Base-by-base conservation (phyloP, 352 stramenopile genomes). In the Phytophthora hibernalis region DNA sequence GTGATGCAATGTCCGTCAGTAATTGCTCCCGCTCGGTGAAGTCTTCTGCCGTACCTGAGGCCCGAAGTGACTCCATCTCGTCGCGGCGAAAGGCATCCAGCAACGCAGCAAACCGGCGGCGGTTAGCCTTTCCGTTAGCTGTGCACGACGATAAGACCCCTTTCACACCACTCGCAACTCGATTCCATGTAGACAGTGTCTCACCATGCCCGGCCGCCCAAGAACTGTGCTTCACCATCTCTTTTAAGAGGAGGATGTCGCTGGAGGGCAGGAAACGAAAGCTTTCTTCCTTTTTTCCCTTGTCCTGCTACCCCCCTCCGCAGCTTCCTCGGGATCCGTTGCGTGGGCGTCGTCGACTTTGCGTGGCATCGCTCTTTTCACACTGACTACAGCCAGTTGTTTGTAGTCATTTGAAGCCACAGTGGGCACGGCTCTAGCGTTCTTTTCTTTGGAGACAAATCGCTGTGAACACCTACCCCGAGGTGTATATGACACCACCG, bases 371-470 rank as follows among this genome's bases (percentile, higher is more conserved):
- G 42, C 24, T 28, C 20, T 49, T 49, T 10, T 30, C 9, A 16
- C 15, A 28, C 4, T 49, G 9, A 49, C 16, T 12, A 16, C 20
- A 30, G 20, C 30, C 49, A 21, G 30, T 57, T 35, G 9, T 50
- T 59, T 59, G 10, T 37, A 42, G 52, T 50, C 5, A 50, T 30
- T n/a, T 40, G 24, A 40, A 20, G 37, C 5, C 13, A 59, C 52
- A 40, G 52, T 59, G 52, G 50, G 22, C 52, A 50, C 22, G 16
- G 24, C 13, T 28, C 52, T 40, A 59, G 24, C 22, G 52, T 59
- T 7, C 24, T 50, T 59, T 59, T 50, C 24, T 7, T 42, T 50
- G 12, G 16, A 5, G 4, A 42, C n/a, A 51, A 59, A 51, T 30
- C 15, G 24, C 52, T 26, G 24, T 50, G 37, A 12, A 4, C 2